Evolutionary conservation across 1,284 basidiomycete genomes (phyloP).

Genomic region (Ustilago xerochloae): DNA sequence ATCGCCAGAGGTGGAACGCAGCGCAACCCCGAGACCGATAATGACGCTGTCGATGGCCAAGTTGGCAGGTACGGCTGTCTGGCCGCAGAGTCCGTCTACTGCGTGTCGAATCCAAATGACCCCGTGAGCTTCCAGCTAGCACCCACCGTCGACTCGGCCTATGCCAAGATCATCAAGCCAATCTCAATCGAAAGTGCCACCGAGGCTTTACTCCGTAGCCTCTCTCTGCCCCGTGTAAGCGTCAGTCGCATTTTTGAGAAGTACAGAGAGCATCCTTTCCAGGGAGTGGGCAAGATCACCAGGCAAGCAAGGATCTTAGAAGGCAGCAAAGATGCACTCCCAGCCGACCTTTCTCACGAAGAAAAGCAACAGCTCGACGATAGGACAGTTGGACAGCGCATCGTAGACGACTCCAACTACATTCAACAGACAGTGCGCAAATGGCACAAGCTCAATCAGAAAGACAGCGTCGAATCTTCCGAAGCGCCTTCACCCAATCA

Average conservation of each 20-base stretch:
- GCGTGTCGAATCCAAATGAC: slow-evolving; percentile 69
- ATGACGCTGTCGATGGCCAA: slow-evolving; percentile 66
- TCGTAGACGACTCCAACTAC: slow-evolving; percentile 32
- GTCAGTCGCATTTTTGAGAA: slow-evolving; percentile 65
- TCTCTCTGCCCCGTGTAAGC: slow-evolving; percentile 62
- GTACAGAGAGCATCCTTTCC: slow-evolving; percentile 45
- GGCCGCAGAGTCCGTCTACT: slow-evolving; percentile 71
- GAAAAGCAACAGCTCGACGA: slow-evolving; percentile 12
- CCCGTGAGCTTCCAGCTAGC: slow-evolving; percentile 69
- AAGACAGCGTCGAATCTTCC: not conserved
- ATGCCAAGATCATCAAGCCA: slow-evolving; percentile 67
- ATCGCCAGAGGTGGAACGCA: slow-evolving; percentile 72
- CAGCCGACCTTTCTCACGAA: slow-evolving; percentile 8
- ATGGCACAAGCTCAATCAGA: slow-evolving; percentile 33
- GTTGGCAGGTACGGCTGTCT: slow-evolving; percentile 72
- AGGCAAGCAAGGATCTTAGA: slow-evolving; percentile 19
- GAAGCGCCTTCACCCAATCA: not conserved
- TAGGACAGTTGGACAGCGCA: slow-evolving; percentile 16
- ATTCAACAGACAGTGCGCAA: slow-evolving; percentile 41
- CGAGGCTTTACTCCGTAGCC: slow-evolving; percentile 59
- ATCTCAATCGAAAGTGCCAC: slow-evolving; percentile 67
- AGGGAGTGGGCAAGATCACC: slow-evolving; percentile 39
- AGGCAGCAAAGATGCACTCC: slow-evolving; percentile 6
- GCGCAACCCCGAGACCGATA: slow-evolving; percentile 68
- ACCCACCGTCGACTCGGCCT: slow-evolving; percentile 67